Evolutionary conservation across 139 green algal genomes (phyloP), one percentile per base, ranked within the genome.

Genomic region (Auxenochlorella protothecoides): DNA sequence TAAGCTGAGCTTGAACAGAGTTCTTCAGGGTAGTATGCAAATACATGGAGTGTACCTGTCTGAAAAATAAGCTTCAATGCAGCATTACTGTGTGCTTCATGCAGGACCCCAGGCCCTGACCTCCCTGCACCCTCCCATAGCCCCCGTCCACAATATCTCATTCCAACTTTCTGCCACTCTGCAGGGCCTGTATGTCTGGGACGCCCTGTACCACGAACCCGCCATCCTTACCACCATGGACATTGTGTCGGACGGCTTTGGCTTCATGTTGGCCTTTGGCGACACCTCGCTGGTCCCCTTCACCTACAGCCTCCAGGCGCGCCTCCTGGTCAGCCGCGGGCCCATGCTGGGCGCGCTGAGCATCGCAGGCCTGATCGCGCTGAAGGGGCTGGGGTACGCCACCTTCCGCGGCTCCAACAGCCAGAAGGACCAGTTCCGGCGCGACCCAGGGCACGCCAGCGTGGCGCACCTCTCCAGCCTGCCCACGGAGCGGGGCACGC

Each of bases 211-310:
- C 66, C 85, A 86, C 72, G 92, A 97, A 83, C 67, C 53, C 55
- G 77, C 89, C 66, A 97, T 98, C 66, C 79, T 98, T 52, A 96
- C 90, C 14, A 98, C 93, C 61, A 97, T 97, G 95, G 95, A 99
- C 84, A 98, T 99, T 79, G 97, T 92, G 57, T 92, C 85, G 2
- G 95, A 99, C 76, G 92, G 92, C 52, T 97, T 98, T 87, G 94
- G 94, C 56, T 99, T 96, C 85, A 99, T 99, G 95, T 87, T 99
- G 60, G 86, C 82, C 0, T 98, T 98, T 80, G 95, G 94, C 2
- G 93, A 99, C 81, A 81, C 98, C 7, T 84, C 90, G 3, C 98
- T 90, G 91, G 93, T 99, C 75, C 94, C 95, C 16, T 98, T 99
- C 86, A 96, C 87, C 8, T 99, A 97, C 86, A 86, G 84, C 57